Base-by-base conservation (phyloP, 495 filamentous ascomycete genomes). In the Thermochaetoides thermophila region DNA sequence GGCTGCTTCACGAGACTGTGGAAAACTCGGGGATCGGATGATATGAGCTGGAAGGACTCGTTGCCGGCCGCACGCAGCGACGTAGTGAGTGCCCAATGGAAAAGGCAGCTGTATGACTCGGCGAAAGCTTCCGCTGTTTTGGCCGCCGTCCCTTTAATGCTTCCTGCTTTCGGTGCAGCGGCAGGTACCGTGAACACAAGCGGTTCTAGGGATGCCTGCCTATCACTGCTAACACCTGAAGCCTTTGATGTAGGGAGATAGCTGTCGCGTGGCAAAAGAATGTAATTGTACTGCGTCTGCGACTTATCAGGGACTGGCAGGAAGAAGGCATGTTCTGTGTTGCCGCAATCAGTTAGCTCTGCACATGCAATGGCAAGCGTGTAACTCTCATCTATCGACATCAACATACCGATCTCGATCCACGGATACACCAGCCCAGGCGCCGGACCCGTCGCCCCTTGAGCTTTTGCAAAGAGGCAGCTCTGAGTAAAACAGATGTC, bases 221-320 rank as follows among this genome's bases (percentile, higher is more conserved):
- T 34, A 19, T 44, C 48, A 39, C 13, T 56, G 48, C 26, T 59
- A 35, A 39, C 52, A 21, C 20, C 16, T 12, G 31, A 19, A 17
- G 35, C 35, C 31, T 55, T 56, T 16, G 48, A 14, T 3, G 32
- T 40, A 1, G 54, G 46, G 60, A 60, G 64, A 56, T 44, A 63
- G 38, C 53, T 83, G 58, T 46, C 71, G 66, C 60, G 76, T 3
- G 87, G 84, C 37, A 96, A 75, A 39, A 97, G 59, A 46, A 87
- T 69, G 51, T 92, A 94, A 49, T 89, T 93, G 61, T 78, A 75
- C 50, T 93, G 84, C 30, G 78, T 74, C 45, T 84, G 78, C 9
- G 77, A 64, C 51, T 95, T 95, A 38, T 96, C 89, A 1, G 89
- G 89, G 0, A 93, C 80, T 2, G 86, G 85, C 24, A 97, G 74